Evolutionary conservation across 805 yeast species (phyloP).

Genomic region (Saturnispora quitensis): DNA sequence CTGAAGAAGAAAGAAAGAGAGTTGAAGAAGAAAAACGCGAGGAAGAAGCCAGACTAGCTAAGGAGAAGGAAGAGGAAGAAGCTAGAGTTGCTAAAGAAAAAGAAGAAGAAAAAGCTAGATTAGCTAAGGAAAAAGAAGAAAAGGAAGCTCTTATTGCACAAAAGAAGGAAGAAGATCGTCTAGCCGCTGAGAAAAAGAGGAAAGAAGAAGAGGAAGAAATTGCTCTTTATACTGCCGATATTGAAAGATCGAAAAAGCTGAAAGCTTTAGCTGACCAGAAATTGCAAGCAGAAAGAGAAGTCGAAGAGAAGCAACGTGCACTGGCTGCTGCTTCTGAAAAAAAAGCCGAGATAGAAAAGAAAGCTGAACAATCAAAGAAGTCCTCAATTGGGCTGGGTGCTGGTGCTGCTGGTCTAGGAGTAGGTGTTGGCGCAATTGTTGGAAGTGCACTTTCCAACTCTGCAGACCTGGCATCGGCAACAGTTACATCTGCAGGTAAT

Average conservation of each 20-base stretch:
- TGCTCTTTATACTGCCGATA: constrained; percentile 22
- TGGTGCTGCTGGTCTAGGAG: constrained; percentile 23
- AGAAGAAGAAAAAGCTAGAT: constrained; percentile 28
- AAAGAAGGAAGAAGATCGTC: constrained; percentile 28
- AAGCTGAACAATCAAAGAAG: constrained; percentile 24
- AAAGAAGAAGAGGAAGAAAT: constrained; percentile 27
- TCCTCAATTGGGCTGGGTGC: neutral
- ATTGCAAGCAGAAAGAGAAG: constrained; percentile 29
- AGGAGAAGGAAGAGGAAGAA: constrained; percentile 24
- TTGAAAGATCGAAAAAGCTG: constrained; percentile 32
- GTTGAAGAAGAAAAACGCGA: constrained; percentile 32
- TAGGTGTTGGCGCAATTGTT: constrained; percentile 11
- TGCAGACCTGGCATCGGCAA: constrained; percentile 12
- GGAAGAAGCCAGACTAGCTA: constrained; percentile 27
- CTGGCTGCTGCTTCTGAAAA: constrained; percentile 27
- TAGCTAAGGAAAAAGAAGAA: constrained; percentile 25
- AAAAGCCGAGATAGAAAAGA: constrained; percentile 22
- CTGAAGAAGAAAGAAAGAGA: constrained; percentile 31
- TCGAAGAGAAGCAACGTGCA: constrained; percentile 30
- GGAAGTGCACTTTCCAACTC: constrained; percentile 5
- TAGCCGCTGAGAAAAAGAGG: constrained; percentile 20
- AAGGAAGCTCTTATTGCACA: constrained; percentile 21
- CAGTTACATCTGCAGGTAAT: constrained; percentile 9
- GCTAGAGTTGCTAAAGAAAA: constrained; percentile 24
- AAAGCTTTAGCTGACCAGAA: constrained; percentile 31